Base-by-base conservation (phyloP, 202 grass and related monocot species). In the Dendrocalamus latiflorus region DNA sequence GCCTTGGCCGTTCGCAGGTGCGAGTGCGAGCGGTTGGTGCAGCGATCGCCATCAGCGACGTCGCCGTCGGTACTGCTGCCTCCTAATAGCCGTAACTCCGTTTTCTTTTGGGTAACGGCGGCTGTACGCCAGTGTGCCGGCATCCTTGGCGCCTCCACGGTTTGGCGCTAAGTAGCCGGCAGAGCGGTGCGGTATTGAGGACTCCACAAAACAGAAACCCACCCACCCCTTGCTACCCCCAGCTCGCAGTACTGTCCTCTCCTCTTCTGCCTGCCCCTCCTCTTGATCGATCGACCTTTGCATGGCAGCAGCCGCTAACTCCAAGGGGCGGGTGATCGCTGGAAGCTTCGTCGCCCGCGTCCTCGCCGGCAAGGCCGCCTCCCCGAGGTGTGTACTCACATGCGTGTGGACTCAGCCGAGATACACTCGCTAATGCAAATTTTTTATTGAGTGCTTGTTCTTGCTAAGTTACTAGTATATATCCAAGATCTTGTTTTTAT, bases 261-360 rank as follows among this genome's bases (percentile, higher is more conserved):
- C 5, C 34, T 25, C 44, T 2, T n/a, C 1, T 30, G 51, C 25
- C 70, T 4, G 59, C 79, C 10, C 68, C 64, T 39, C 64, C 63
- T 87, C 77, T 85, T 36, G 53, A 9, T 15, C 21, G 72, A 48
- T 16, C 57, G 77, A 57, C 80, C 72, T 77, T 97, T 97, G 90
- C 88, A 97, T 97, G 94, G 94, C 94, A 83, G 88, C 94, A 89
- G 90, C 89, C 77, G 90, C 84, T 42, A 83, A n/a, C 20, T 84
- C 71, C 56, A 97, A 94, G 90, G 90, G 92, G 75, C 90, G 88
- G 70, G 80, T 30, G 63, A 89, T 97, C 84, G 92, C 90, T 88
- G 88, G 84, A 61, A 84, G 82, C 77, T 87, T 93, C 84, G 84
- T 91, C 73, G 88, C 86, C 81, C 92, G 92, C 61, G 84, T 88